These are phyloP conservation scores for Clitopilus passeckerianus DNA, from an alignment of 768 basidiomycete species.

Conservation along the genomic window DNA sequence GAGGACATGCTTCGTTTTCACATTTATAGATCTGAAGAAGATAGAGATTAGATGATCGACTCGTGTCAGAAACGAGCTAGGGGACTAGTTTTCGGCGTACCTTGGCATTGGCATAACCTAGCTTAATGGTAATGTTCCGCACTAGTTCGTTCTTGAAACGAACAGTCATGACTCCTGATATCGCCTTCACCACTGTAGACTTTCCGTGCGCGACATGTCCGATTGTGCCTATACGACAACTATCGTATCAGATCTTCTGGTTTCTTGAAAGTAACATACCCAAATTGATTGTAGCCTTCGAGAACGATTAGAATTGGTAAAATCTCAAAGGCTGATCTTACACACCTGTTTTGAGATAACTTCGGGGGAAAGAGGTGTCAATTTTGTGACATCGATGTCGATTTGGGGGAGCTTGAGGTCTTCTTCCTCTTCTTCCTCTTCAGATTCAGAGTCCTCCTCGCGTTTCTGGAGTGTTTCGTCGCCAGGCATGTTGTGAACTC, in stretches of 20 bases:
- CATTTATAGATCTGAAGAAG: constrained; percentile 89
- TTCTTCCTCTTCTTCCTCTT: constrained; percentile 58
- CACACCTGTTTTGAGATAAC: constrained; percentile 89
- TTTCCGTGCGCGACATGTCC: constrained; percentile 99
- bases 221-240: constrained; percentile 69
- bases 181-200: constrained; percentile 96
- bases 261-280: constrained; percentile 38
- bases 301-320: neutral
- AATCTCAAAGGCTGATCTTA: neutral
- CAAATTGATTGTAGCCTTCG: constrained; percentile 89
- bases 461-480: constrained; percentile 65
- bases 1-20: constrained; percentile 86
- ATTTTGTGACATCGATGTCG: constrained; percentile 74
- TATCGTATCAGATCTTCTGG: constrained; percentile 7
- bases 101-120: constrained; percentile 99
- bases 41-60: constrained; percentile 12
- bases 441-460: constrained; percentile 66
- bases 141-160: constrained; percentile 99
- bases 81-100: constrained; percentile 35
- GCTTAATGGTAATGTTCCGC: constrained; percentile 98
- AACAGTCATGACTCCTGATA: constrained; percentile 97
- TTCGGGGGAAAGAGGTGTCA: constrained; percentile 86
- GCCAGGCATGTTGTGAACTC: constrained; percentile 44
- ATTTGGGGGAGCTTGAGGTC: constrained; percentile 56
- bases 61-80: neutral